Evolutionary conservation across 169 alveolate species (phyloP), one percentile per base, ranked within the genome.

Genomic region (Plasmodium knowlesi): DNA sequence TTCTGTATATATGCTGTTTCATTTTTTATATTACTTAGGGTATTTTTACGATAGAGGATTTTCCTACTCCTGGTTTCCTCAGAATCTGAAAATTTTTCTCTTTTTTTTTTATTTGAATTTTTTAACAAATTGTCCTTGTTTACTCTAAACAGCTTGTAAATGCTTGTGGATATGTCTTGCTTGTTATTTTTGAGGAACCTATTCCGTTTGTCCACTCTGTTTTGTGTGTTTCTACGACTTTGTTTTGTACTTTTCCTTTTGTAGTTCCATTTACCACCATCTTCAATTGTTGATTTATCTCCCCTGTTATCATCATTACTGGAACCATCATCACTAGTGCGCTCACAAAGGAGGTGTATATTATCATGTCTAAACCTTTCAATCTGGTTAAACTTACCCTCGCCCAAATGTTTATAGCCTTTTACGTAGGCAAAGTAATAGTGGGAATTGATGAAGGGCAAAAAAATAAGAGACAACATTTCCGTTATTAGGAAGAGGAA

Each of bases 401-500:
- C 82, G 34, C 37, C 25, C 34, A 5, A 22, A 89, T 79, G 43
- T n/a, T 79, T 79, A 39, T 79, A n/a, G 2, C 76, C 28, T n/a
- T 89, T 89, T 8, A 78, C 25, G 32, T 78, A 79, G n/a, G 78
- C 30, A 79, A 79, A 89, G 16, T 80, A n/a, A 57, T 43, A 39
- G 34, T 78, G 82, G n/a, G 72, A 22, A 88, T 79, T 88, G 46
- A 88, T 61, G 72, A 79, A 89, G 4, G 94, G 94, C 67, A 89
- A 57, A 8, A 89, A 34, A 37, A 89, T 43, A 12, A 79, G 14
- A 25, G 89, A 89, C 22, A 89, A 79, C 82, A 80, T 80, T 89
- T 89, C 94, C 19, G 94, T 89, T 41, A 89, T 89, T 73, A 57
- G 10, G 82, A 89, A 89, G 19, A 89, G 61, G 72, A 89, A 89